Evolutionary conservation across 352 stramenopile species (phyloP), one percentile per base, ranked within the genome.

Genomic region (Phytophthora uliginosa): DNA sequence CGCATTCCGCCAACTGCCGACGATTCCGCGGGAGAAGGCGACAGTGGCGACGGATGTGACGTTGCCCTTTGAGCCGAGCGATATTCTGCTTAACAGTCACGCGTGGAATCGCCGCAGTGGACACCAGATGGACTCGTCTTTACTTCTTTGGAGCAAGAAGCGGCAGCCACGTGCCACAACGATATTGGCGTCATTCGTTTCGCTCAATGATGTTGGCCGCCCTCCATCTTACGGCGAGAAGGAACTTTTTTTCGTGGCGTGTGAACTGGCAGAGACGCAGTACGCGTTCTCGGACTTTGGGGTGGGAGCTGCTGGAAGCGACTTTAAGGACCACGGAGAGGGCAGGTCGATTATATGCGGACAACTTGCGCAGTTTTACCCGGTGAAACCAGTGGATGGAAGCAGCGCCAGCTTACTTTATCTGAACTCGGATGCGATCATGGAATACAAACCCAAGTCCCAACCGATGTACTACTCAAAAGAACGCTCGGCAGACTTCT

Each of bases 61-160:
- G 15, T 64, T 75, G 33, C 66, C 59, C 12, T 85, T 83, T 34
- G 62, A 79, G n/a, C 76, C 79, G 31, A 86, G 79, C 61, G 76
- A 82, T 20, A 74, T 83, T 51, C 40, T 86, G 17, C 59, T 86
- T 9, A 76, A 62, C 5, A 88, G 76, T 24, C 79, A 90, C 57
- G 50, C 76, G 48, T 92, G 82, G 80, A 90, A 85, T 36, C 63
- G 76, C 24, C 82, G 74, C 1, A 75, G 81, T 6, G 82, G 84
- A 38, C 81, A 90, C 20, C 79, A 89, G n/a, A 73, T 86, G 48
- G 85, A 92, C 60, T 88, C 85, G 52, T 89, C 85, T 13, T 47
- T 92, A 22, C 40, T 89, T 36, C 72, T 90, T 0, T 92, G 85
- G 85, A 90, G 55, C 54, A 90, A 91, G 69, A 57, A 72, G 7